These are phyloP conservation scores for Aspergillus fischeri DNA, from an alignment of 2,329 filamentous ascomycete genomes.

Conservation along the genomic window DNA sequence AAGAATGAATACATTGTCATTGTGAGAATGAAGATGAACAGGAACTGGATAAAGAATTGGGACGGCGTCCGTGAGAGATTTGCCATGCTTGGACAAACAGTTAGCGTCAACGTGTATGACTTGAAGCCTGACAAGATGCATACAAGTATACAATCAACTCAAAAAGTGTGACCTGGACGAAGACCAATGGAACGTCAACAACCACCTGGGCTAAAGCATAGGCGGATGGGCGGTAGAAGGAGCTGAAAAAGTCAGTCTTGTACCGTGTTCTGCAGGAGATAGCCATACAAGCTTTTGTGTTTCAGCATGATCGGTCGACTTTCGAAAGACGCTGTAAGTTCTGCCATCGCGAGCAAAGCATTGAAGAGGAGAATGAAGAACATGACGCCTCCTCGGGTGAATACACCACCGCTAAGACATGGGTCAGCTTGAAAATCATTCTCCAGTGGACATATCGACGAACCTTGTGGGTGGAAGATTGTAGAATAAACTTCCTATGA, in stretches of 20 bases:
- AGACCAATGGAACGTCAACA: slow-evolving; percentile 54
- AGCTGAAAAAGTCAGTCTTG: slow-evolving; percentile 30
- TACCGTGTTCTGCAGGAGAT: background rate
- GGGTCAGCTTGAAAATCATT: slow-evolving; percentile 1
- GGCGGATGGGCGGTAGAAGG: slow-evolving; percentile 62
- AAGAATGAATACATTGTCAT: slow-evolving; percentile 55
- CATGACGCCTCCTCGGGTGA: slow-evolving; percentile 57
- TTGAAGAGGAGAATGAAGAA: slow-evolving; percentile 64
- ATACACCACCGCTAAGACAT: slow-evolving; percentile 46
- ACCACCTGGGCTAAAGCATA: slow-evolving; percentile 57
- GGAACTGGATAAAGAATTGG: slow-evolving; percentile 59
- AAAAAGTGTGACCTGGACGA: slow-evolving; percentile 57
- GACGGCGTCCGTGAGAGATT: slow-evolving; percentile 53
- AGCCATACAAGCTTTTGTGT: slow-evolving; percentile 59
- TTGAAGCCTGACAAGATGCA: background rate
- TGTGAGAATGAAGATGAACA: slow-evolving; percentile 53
- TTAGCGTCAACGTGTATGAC: slow-evolving; percentile 2
- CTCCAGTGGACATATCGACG: background rate
- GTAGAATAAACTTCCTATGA: slow-evolving; percentile 51
- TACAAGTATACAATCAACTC: slow-evolving; percentile 58
- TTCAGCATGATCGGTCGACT: slow-evolving; percentile 64
- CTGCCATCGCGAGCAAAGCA: slow-evolving; percentile 56
- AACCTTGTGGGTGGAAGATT: slow-evolving; percentile 49
- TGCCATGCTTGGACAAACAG: slow-evolving; percentile 42
- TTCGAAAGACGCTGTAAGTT: slow-evolving; percentile 58